These are phyloP conservation scores for Cyclotella atomus DNA, from an alignment of 108 stramenopile genomes.

Conservation along the genomic window DNA sequence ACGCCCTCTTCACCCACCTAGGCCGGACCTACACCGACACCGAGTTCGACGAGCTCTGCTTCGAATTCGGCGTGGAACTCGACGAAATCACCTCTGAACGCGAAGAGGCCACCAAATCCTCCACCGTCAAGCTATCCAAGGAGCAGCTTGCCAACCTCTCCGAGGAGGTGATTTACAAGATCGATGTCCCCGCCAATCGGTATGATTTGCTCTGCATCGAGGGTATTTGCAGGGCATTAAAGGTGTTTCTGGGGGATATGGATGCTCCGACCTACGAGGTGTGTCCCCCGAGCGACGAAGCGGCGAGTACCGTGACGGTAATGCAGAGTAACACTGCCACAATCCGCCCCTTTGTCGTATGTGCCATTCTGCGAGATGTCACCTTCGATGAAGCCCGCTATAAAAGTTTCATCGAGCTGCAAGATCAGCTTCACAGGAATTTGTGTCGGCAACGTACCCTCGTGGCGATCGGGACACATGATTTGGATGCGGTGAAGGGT, in stretches of 20 bases:
- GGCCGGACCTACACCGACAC: constrained; percentile 96
- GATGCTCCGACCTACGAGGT: constrained; percentile 74
- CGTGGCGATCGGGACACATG: constrained; percentile 99
- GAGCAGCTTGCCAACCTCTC: constrained; percentile 59
- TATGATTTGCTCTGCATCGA: constrained; percentile 99
- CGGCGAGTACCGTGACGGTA: constrained; percentile 72
- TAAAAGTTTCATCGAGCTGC: constrained; percentile 98
- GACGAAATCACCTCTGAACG: constrained; percentile 97
- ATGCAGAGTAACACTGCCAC: constrained; percentile 76
- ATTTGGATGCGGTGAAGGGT: constrained; percentile 90
- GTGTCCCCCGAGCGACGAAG: constrained; percentile 27
- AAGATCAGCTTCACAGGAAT: constrained; percentile 99
- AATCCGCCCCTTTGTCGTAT: constrained; percentile 97
- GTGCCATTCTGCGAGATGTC: constrained; percentile 95
- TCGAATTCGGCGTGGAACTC: constrained; percentile 99
- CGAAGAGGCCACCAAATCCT: constrained; percentile 83
- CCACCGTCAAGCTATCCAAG: constrained; percentile 65
- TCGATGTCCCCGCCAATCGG: constrained; percentile 99
- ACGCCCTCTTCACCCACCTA: constrained; percentile 88
- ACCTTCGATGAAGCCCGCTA: constrained; percentile 88
- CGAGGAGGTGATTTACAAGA: constrained; percentile 93
- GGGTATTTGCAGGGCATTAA: constrained; percentile 92
- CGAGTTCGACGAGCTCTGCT: constrained; percentile 98
- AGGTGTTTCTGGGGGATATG: constrained; percentile 91
- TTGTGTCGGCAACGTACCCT: constrained; percentile 96